These are phyloP conservation scores for Microdochium trichocladiopsis DNA, from an alignment of 2,329 filamentous ascomycete species.

Conservation along the genomic window DNA sequence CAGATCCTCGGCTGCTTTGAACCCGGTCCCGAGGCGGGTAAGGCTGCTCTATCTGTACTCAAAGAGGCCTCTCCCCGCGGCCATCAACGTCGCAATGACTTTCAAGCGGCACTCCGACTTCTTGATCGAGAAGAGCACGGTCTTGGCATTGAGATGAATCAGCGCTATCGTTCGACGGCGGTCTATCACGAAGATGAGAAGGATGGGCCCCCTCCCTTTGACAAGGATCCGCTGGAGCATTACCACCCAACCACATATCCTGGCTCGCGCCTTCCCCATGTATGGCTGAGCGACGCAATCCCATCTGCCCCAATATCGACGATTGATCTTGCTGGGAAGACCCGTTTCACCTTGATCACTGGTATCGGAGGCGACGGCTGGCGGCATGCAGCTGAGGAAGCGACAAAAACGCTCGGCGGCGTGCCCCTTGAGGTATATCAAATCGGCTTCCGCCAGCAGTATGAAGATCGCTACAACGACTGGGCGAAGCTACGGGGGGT, in stretches of 20 bases:
- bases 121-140: conserved; percentile 38
- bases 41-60: conserved; percentile 30
- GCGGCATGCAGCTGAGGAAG: conserved; percentile 39
- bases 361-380: conserved; percentile 50
- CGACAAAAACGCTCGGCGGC: conserved; percentile 24
- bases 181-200: conserved; percentile 21
- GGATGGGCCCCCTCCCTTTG: background rate
- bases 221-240: background rate
- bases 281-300: conserved; percentile 47
- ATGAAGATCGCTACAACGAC: conserved; percentile 54
- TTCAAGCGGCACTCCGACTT: conserved; percentile 27
- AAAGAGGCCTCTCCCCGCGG: conserved; percentile 22
- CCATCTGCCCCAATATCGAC: conserved; percentile 43
- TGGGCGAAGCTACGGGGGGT: conserved; percentile 48
- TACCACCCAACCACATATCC: conserved; percentile 42
- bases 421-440: conserved; percentile 40
- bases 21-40: conserved; percentile 28
- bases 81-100: conserved; percentile 24
- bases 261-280: conserved; percentile 53
- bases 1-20: conserved; percentile 35
- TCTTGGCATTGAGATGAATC: conserved; percentile 48
- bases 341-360: conserved; percentile 40
- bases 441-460: conserved; percentile 53
- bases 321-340: conserved; percentile 52
- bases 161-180: conserved; percentile 37